A percentile compares a stretch with the other conserved stretches of the same genome.
Conservation (phyloP, 1,139 yeast species). For the Geotrichum fermentans region DNA sequence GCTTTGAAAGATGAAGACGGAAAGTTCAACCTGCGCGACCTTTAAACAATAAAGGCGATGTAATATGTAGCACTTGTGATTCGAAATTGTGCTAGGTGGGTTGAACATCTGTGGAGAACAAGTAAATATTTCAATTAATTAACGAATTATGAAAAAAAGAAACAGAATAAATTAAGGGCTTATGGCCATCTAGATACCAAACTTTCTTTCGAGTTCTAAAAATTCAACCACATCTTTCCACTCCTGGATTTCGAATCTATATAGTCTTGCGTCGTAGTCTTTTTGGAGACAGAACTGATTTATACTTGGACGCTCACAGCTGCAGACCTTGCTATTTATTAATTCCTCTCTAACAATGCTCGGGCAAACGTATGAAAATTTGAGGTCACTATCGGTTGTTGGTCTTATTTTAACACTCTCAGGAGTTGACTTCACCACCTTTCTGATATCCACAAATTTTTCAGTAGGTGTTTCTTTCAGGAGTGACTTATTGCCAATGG, state of each 20-base stretch:
- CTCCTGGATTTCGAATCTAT: not conserved
- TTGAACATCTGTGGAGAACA: not conserved
- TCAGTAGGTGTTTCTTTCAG: not conserved
- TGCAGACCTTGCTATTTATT: not conserved
- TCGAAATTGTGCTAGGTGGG: not conserved
- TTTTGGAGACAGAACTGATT: not conserved
- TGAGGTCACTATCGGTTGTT: not conserved
- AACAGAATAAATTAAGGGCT: too few relatives aligned
- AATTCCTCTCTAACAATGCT: not conserved
- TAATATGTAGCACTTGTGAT: not conserved
- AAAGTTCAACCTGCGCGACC: constrained; percentile 30
- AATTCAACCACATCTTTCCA: not conserved
- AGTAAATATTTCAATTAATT: not conserved
- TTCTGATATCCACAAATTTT: not conserved
- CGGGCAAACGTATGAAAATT: too few relatives aligned
- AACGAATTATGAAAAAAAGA: not conserved
- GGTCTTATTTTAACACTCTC: not conserved
- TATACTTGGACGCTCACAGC: not conserved
- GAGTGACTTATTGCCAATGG: not conserved
- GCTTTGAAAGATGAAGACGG: constrained; percentile 31
- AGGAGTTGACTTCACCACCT: not conserved
- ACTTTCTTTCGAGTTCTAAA: constrained; percentile 3
- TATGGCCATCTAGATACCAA: constrained; percentile 1
- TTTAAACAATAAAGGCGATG: too few relatives aligned
- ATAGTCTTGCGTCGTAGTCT: constrained; percentile 1